Evolutionary conservation across 306 rosid genomes (phyloP), one percentile per base, ranked within the genome.

Genomic region (Betula pendula): DNA sequence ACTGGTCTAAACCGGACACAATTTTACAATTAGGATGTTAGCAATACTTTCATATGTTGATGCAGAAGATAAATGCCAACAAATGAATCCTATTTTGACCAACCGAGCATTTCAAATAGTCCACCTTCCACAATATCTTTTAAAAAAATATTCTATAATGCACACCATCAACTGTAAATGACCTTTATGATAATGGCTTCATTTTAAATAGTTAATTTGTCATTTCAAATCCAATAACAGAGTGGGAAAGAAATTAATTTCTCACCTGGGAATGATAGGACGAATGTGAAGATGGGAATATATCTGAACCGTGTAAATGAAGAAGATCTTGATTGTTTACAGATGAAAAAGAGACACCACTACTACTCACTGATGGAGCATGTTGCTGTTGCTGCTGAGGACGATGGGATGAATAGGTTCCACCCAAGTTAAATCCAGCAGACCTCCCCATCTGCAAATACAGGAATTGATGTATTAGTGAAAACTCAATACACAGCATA

Each of bases 361-460:
- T 76, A 35, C 84, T 92, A 81, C 93, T 91, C 68, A 86, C 97
- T 62, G 99, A 86, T 70, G 97, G 84, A 78, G 89, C 84, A 86
- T 96, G 99, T 73, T 95, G 97, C 38, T 86, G 97, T 43, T 92
- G 97, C 71, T 87, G 98, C 85, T 94, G 97, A 53, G 96, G 84
- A 6, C 97, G 90, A 68, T 93, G 97, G 56, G 95, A 89, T 69
- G 98, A 77, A 79, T 88, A 91, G 50, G 97, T 35, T 67, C 94
- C 96, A 31, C 96, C 99, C 71, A 92, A 79, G 70, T 82, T 89
- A 76, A 96, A 92, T 70, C 99, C 98, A 75, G 93, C 75, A 5
- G 99, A 96, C 82, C 99, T 89, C 35, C 99, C 99, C 92, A 96
- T 89, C 97, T 96, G 78, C 78, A 82, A 59, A 78, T 60, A 70